Evolutionary conservation across 2,329 filamentous ascomycete species (phyloP), one percentile per base, ranked within the genome.

Genomic region (Ophiognomonia clavigignenti-juglandacearum): DNA sequence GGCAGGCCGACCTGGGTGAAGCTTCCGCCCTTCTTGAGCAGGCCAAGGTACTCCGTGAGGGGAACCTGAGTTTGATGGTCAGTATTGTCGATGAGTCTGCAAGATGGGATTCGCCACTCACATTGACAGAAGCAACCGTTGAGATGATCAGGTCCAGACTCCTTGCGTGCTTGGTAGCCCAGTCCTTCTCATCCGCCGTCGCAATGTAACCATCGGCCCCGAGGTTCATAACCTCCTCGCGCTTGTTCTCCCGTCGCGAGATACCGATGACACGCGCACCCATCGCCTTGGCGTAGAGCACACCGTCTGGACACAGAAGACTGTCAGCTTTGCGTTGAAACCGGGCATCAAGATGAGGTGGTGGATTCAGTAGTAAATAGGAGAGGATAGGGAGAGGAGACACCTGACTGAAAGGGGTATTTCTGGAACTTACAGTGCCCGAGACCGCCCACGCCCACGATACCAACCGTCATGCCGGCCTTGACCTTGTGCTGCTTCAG

Each of bases 221-320:
- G 60, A 83, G 72, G 48, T 73, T 71, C 45, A 71, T 60, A 1
- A 73, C 77, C 55, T 83, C 78, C 0, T 67, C 68, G 37, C 66
- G 68, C 68, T 83, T 83, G 42, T 61, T 61, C 6, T 60, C 62
- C 7, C 65, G 71, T 20, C 78, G 70, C 5, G 76, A 80, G 56
- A 82, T 81, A 4, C 71, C 78, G n/a, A 80, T 70, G 9, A 82
- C 74, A 32, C 71, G 71, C 19, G 77, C 78, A 10, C 77, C 79
- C 14, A 88, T 63, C 2, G 84, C 83, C 61, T 80, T 82, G 1
- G 84, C 83, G 56, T 80, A 85, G 29, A 85, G 64, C 7, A 88
- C 64, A 3, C 77, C 85, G n/a, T n/a, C n/a, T n/a, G n/a, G n/a
- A n/a, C n/a, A n/a, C n/a, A n/a, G n/a, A n/a, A n/a, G n/a, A n/a